Evolutionary conservation across 768 basidiomycete genomes (phyloP), one percentile per base, ranked within the genome.

Genomic region (Obba rivulosa): DNA sequence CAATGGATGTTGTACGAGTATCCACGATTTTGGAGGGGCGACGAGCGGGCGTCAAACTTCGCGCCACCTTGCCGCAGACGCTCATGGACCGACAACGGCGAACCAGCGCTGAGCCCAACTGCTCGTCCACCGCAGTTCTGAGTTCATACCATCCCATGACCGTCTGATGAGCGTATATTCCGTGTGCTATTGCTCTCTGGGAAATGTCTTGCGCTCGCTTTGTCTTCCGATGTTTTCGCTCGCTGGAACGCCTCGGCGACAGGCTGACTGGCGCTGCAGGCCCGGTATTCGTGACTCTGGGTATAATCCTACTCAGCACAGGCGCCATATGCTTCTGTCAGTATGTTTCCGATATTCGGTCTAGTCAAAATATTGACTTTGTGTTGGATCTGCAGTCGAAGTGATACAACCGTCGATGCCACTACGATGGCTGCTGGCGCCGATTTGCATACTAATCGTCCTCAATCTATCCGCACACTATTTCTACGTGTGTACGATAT

Each of bases 231-330:
- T 85, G 83, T 60, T 85, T 82, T 69, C 80, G 72, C 61, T 66
- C 64, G 13, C 62, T 94, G 11, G 93, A 97, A 69, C 69, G 80
- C 45, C 66, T 71, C 42, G 94, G 79, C 4, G 91, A 96, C 64
- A 71, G 76, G 55, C 58, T 95, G 34, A 96, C 92, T 0, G 92
- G 93, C 45, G 86, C 88, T 45, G 93, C 90, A 24, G 95, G 95
- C 0, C 95, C 93, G 0, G 80, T 86, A 59, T 98, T 98, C 62
- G 80, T 98, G 34, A 76, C 69, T 1, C 70, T 95, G n/a, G 94
- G 92, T 3, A 72, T 85, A 46, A 58, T 81, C 7, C 74, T 98
- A 22, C 82, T 93, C 14, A 66, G 73, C 10, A 58, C 73, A 1
- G 93, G 92, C 39, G 72, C 79, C 0, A 52, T 91, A 42, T 83